These are phyloP conservation scores for Silene coronaria DNA, from an alignment of 179 eudicot genomes.

Conservation along the genomic window DNA sequence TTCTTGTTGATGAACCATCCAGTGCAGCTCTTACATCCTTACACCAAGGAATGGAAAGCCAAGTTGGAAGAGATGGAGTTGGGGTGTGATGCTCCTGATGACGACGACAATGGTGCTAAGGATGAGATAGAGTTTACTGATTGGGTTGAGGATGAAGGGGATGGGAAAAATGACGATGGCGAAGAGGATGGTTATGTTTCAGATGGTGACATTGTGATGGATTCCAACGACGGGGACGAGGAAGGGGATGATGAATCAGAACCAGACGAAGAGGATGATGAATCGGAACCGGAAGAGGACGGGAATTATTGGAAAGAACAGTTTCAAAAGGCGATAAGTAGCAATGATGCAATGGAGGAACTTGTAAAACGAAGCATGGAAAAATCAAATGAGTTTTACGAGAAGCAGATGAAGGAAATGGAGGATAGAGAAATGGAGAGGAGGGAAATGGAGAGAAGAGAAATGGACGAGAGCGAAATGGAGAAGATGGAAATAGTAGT, in stretches of 20 bases:
- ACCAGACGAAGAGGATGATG: constrained; percentile 39
- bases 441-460: not conserved
- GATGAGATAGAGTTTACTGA: constrained; percentile 44
- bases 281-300: constrained; percentile 49
- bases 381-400: constrained; percentile 36
- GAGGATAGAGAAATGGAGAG: constrained; percentile 33
- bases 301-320: constrained; percentile 68
- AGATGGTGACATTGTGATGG: constrained; percentile 35
- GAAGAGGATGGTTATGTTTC: constrained; percentile 5
- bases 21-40: constrained; percentile 70
- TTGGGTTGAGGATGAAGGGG: constrained; percentile 67
- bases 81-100: constrained; percentile 97
- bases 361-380: constrained; percentile 48
- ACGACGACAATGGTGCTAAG: constrained; percentile 36
- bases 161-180: constrained; percentile 25
- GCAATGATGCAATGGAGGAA: constrained; percentile 76
- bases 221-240: constrained; percentile 36
- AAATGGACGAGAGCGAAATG: too few relatives aligned
- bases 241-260: constrained; percentile 25
- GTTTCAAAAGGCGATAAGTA: constrained; percentile 65
- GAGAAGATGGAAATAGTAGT: too few relatives aligned
- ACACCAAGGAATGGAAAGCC: constrained; percentile 94
- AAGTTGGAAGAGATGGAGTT: constrained; percentile 92
- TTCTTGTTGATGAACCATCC: constrained; percentile 84
- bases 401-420: constrained; percentile 38